phyloP scores from a whole-genome alignment of 2,329 filamentous ascomycete species.

The Lachnellula willkommii region DNA sequence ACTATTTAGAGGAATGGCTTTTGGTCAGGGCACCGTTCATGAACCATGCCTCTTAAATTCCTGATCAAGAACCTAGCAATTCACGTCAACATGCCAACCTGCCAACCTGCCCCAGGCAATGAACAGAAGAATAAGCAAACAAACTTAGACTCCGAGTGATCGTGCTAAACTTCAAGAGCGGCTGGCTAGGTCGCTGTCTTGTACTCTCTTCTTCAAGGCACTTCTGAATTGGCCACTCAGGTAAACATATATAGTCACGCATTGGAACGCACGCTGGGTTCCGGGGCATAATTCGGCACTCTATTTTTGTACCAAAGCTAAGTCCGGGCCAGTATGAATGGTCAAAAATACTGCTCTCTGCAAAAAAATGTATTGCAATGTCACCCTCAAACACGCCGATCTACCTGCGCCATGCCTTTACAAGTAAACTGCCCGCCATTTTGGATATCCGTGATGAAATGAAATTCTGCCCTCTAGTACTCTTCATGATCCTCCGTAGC shows the following conservation, averaged over 20 bases:
- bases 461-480: background rate
- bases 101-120: too few relatives aligned
- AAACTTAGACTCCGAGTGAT: too few relatives aligned
- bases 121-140: too few relatives aligned
- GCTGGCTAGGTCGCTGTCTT: background rate
- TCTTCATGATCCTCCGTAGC: slow-evolving; percentile 11
- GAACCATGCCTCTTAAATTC: too few relatives aligned
- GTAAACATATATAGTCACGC: background rate
- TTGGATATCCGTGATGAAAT: slow-evolving; percentile 1
- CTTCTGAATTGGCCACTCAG: background rate
- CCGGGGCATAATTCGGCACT: background rate
- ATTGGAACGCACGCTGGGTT: background rate
- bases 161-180: background rate
- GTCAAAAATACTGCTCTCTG: background rate
- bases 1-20: too few relatives aligned
- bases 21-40: too few relatives aligned
- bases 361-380: too few relatives aligned
- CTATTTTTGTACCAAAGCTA: background rate
- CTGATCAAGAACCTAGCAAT: too few relatives aligned
- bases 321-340: background rate
- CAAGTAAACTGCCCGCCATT: slow-evolving; percentile 5
- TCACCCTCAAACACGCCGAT: background rate
- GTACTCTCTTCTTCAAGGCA: background rate
- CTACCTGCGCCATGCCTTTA: slow-evolving; percentile 5
- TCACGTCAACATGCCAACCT: too few relatives aligned